phyloP scores from a whole-genome alignment of 1,284 basidiomycete species.

The Ganoderma lucidum region DNA sequence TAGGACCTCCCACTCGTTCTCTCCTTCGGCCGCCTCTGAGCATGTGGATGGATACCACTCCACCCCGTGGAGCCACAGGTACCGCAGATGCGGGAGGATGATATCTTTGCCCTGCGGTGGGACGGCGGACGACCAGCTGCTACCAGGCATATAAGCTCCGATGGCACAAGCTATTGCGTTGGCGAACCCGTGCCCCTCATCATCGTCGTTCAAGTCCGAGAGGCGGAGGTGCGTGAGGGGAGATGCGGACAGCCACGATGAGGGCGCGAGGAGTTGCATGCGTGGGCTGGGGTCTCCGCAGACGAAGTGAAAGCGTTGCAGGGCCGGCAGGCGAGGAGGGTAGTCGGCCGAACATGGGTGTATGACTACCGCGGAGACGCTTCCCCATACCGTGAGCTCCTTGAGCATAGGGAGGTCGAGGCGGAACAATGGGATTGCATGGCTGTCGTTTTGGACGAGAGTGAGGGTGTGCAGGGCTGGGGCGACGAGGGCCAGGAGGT shows the following conservation, averaged over 20 bases:
- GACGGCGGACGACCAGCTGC: not conserved
- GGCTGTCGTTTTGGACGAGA: not conserved
- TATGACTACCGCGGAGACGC: not conserved
- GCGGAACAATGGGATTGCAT: not conserved
- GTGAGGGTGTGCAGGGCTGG: not conserved
- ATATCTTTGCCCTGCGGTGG: not conserved
- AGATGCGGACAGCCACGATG: not conserved
- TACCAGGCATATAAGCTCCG: not conserved
- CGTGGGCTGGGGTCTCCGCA: not conserved
- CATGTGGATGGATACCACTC: not conserved
- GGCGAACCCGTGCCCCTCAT: not conserved
- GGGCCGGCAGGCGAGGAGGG: slow-evolving; percentile 4
- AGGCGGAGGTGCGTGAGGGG: slow-evolving; percentile 21
- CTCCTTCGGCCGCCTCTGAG: not conserved
- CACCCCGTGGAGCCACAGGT: not conserved
- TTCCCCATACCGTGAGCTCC: slow-evolving; percentile 15
- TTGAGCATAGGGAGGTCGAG: slow-evolving; percentile 11
- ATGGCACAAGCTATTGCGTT: slow-evolving; percentile 11
- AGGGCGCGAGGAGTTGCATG: not conserved
- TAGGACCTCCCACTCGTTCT: not conserved
- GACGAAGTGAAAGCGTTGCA: slow-evolving; percentile 19
- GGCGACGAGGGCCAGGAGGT: not conserved
- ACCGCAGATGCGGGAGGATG: not conserved
- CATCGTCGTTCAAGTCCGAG: not conserved
- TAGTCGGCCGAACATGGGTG: not conserved